Percentiles rank a stretch among this genome's conserved stretches.
Conservation (phyloP, 176 grass and related monocot species). For the Miscanthus lutarioriparius region DNA sequence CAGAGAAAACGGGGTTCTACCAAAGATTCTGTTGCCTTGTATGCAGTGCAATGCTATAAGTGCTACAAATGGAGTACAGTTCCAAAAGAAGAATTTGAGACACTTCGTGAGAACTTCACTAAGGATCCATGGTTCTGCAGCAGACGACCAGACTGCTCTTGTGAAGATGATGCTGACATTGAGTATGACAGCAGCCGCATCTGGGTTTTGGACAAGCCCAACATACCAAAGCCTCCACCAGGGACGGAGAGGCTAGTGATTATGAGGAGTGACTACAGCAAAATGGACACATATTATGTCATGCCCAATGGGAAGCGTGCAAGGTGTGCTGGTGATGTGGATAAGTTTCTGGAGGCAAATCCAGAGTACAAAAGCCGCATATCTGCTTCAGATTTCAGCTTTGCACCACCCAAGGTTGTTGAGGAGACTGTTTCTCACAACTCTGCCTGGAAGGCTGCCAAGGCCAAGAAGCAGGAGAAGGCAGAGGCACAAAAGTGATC, state of each 20-base stretch:
- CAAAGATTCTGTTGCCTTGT: constrained; percentile 56
- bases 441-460: constrained; percentile 45
- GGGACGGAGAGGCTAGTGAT: constrained; percentile 60
- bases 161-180: constrained; percentile 66
- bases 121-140: constrained; percentile 79
- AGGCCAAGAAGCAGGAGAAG: constrained; percentile 54
- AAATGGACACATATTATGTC: constrained; percentile 82
- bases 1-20: constrained; percentile 52
- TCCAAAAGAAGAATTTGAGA: constrained; percentile 74
- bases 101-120: constrained; percentile 62
- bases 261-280: constrained; percentile 77
- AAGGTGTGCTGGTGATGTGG: constrained; percentile 60
- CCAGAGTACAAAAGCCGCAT: constrained; percentile 63
- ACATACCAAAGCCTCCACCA: constrained; percentile 76
- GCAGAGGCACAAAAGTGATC: constrained; percentile 23
- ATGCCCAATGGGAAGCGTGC: constrained; percentile 86
- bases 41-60: constrained; percentile 70
- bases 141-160: constrained; percentile 55
- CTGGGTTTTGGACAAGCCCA: constrained; percentile 85
- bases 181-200: constrained; percentile 67
- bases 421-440: constrained; percentile 67
- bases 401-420: constrained; percentile 65
- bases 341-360: constrained; percentile 77
- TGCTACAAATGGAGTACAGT: constrained; percentile 79
- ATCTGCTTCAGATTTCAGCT: constrained; percentile 66